Conservation (phyloP, 345 rosid genomes). For the Eutrema heterophyllum region DNA sequence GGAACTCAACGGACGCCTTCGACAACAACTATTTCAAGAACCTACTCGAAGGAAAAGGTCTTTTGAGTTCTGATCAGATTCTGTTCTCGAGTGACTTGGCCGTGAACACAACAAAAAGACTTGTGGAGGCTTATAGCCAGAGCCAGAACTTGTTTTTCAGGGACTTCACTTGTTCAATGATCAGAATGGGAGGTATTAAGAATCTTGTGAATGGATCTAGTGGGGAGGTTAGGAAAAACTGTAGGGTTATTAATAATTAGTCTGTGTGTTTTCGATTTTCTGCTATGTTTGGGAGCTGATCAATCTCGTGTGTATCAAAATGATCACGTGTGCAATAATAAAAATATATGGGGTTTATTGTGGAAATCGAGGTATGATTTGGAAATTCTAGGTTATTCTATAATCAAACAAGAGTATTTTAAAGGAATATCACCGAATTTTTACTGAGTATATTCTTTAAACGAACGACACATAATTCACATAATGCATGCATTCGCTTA, state of each 20-base stretch:
- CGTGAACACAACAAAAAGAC: constrained; percentile 40
- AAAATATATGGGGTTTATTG: not conserved
- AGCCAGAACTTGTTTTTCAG: constrained; percentile 36
- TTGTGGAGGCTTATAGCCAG: constrained; percentile 46
- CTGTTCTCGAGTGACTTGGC: constrained; percentile 49
- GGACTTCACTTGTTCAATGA: constrained; percentile 55
- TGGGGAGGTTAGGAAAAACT: constrained; percentile 59
- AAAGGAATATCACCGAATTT: too few relatives aligned
- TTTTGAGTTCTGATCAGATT: constrained; percentile 58
- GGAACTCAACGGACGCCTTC: constrained; percentile 45
- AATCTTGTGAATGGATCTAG: constrained; percentile 44
- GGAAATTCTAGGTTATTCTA: too few relatives aligned
- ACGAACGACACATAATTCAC: too few relatives aligned
- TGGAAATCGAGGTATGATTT: too few relatives aligned
- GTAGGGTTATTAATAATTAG: constrained; percentile 47
- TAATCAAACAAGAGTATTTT: not conserved
- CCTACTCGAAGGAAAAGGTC: constrained; percentile 49
- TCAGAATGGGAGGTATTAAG: constrained; percentile 59
- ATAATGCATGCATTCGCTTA: too few relatives aligned
- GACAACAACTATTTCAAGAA: constrained; percentile 68
- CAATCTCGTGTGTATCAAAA: constrained; percentile 1
- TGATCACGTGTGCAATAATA: constrained; percentile 6
- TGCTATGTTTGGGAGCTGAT: constrained; percentile 5
- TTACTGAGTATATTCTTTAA: too few relatives aligned
- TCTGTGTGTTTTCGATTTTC: not conserved